These are phyloP conservation scores for Bimuria novae-zelandiae DNA, from an alignment of 2,329 filamentous ascomycete genomes.

Conservation along the genomic window DNA sequence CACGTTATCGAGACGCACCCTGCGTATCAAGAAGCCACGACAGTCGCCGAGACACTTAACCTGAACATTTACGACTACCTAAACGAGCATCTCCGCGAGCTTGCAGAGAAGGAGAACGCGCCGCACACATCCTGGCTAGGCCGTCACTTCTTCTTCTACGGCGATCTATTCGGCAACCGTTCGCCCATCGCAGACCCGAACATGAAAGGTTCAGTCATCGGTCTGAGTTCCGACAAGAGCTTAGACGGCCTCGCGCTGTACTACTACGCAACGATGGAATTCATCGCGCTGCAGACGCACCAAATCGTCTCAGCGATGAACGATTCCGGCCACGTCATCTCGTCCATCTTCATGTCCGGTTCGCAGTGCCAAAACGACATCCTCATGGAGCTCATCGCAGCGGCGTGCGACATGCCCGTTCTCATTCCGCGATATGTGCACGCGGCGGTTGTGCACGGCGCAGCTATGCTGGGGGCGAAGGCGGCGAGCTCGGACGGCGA, in stretches of 20 bases:
- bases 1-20: slow-evolving; percentile 96
- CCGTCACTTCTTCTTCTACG: slow-evolving; percentile 98
- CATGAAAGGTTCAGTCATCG: slow-evolving; percentile 90
- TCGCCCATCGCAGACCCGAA: slow-evolving; percentile 89
- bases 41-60: slow-evolving; percentile 78
- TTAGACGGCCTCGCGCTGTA: slow-evolving; percentile 85
- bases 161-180: slow-evolving; percentile 94
- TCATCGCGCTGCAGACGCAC: slow-evolving; percentile 94
- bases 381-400: slow-evolving; percentile 88
- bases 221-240: slow-evolving; percentile 83
- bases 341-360: slow-evolving; percentile 97
- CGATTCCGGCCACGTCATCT: slow-evolving; percentile 80
- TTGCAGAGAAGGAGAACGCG: slow-evolving; percentile 70
- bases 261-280: slow-evolving; percentile 97
- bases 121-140: slow-evolving; percentile 83
- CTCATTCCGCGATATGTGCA: slow-evolving; percentile 92
- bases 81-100: slow-evolving; percentile 80
- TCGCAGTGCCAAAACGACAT: slow-evolving; percentile 96
- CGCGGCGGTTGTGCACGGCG: slow-evolving; percentile 95
- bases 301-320: slow-evolving; percentile 98
- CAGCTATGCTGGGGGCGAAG: slow-evolving; percentile 96
- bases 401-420: slow-evolving; percentile 88
- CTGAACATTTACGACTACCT: slow-evolving; percentile 95
- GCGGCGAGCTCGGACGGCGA: slow-evolving; percentile 82
- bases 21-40: slow-evolving; percentile 78